Conservation (phyloP, 306 rosid genomes). For the Macrotyloma uniflorum region DNA sequence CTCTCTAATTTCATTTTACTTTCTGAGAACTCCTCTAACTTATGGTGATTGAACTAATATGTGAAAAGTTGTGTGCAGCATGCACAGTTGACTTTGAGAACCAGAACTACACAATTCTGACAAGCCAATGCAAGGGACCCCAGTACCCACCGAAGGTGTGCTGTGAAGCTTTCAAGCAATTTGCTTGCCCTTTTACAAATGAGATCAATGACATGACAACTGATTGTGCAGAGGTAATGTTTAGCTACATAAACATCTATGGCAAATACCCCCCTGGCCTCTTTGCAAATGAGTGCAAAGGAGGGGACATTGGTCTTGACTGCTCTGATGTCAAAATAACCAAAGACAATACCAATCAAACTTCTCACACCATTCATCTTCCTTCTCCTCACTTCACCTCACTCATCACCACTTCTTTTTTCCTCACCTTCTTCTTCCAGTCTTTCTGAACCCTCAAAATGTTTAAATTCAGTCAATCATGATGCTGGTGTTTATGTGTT, state of each 20-base stretch:
- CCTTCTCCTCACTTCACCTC: conserved; percentile 35
- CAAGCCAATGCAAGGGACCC: conserved; percentile 95
- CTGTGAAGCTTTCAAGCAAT: conserved; percentile 80
- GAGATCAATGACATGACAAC: conserved; percentile 50
- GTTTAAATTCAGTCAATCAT: conserved; percentile 13
- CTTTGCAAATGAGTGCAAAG: conserved; percentile 74
- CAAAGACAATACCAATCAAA: background rate
- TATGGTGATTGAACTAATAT: background rate
- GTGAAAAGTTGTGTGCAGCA: conserved; percentile 44
- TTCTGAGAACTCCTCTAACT: no score
- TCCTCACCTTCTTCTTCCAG: conserved; percentile 39
- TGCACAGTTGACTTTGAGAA: conserved; percentile 67
- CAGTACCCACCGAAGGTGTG: conserved; percentile 65
- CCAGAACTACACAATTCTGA: conserved; percentile 76
- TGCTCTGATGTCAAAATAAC: conserved; percentile 29
- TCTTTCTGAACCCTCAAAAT: conserved; percentile 31
- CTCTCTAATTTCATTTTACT: no score
- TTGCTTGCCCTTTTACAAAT: conserved; percentile 65
- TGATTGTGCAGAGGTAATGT: conserved; percentile 76
- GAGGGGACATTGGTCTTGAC: conserved; percentile 65
- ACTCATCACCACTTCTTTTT: conserved; percentile 25
- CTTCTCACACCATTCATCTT: conserved; percentile 16
- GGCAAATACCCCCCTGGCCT: conserved; percentile 93
- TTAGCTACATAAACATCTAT: conserved; percentile 85
- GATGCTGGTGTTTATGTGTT: conserved; percentile 23